Base-by-base conservation (phyloP, 306 rosid genomes). In the Acacia melanoxylon region DNA sequence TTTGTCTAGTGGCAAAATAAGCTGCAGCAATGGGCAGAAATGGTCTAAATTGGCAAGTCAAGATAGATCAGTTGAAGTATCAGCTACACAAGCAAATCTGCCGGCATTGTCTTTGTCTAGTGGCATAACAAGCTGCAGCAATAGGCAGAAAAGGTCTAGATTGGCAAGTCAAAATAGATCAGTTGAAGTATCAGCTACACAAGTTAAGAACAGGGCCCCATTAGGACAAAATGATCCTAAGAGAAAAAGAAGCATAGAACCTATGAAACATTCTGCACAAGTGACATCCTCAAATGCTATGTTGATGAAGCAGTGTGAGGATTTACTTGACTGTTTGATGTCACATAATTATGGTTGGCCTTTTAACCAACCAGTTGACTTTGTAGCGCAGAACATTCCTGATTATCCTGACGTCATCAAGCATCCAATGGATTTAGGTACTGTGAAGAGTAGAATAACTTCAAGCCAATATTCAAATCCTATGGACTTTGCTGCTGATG, bases 401-500 rank as follows among this genome's bases (percentile, higher is more conserved):
- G 66, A 59, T 59, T 59, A 59, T 59, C 11, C 4, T 59, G 1
- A 5, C 24, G 31, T 59, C 66, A 59, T 59, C 66, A 59, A 59
- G 66, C 31, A 59, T 22, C 66, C 33, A 2, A 59, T 59, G 31
- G 66, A 59, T 59, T 59, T 59, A 24, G 66, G 16, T 59, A 59
- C 33, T 59, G 31, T 59, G 33, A 59, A 24, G 31, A 24, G 33
- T 10, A 22, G 33, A 24, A 59, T 59, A 22, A 49, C 86, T 61
- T 86, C 91, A 14, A 87, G 94, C 35, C 80, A 85, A 78, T 95
- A 93, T 79, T 80, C 90, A 2, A 84, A 68, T 83, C 95, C 91
- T 1, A 72, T 85, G 74, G 91, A 77, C 59, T 95, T 93, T 86
- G 94, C 93, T 81, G 88, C 89, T 19, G 98, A 95, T 83, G 95